Evolutionary conservation across 2,329 filamentous ascomycete species (phyloP), one percentile per base, ranked within the genome.

Genomic region (Claviceps maximensis): DNA sequence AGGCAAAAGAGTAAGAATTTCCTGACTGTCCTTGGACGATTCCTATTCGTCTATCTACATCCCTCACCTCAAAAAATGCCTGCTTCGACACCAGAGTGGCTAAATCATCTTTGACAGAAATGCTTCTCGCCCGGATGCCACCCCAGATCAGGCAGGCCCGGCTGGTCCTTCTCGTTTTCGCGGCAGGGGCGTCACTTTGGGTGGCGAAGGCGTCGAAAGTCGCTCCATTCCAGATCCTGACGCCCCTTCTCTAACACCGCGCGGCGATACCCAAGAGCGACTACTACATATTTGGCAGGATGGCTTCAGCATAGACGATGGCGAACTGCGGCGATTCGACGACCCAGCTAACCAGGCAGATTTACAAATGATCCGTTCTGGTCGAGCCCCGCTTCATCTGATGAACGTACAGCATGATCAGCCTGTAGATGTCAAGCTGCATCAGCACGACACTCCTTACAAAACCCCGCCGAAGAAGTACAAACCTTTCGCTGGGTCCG

Each of bases 291-390:
- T 93, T 46, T 94, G 88, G 88, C 77, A 78, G 44, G 84, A 94
- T 63, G 88, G 88, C 15, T 91, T 93, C 70, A 91, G 86, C 58
- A 82, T 94, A 56, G 87, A 90, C 55, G 86, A 93, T 61, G 88
- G 88, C 29, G 79, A 83, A 47, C 78, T 93, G 40, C 83, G 79
- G 64, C 81, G 86, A 53, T 91, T 87, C 63, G 85, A 90, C 61
- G 87, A 93, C 65, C 86, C 87, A 0, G 77, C 76, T 31, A 89
- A 91, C 64, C 79, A 82, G 31, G 74, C 76, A 49, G 85, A 86
- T 51, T 73, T 93, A 46, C 74, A 81, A 54, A 84, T 89, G 75
- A 93, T 93, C 61, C 81, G 87, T 55, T 76, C 79, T 21, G 87
- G 87, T 9, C 81, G 86, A 19, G 87, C 87, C 0, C 87, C 87